Evolutionary conservation across 2,329 filamentous ascomycete species (phyloP), one percentile per base, ranked within the genome.

Genomic region (Ophiobolus disseminans): DNA sequence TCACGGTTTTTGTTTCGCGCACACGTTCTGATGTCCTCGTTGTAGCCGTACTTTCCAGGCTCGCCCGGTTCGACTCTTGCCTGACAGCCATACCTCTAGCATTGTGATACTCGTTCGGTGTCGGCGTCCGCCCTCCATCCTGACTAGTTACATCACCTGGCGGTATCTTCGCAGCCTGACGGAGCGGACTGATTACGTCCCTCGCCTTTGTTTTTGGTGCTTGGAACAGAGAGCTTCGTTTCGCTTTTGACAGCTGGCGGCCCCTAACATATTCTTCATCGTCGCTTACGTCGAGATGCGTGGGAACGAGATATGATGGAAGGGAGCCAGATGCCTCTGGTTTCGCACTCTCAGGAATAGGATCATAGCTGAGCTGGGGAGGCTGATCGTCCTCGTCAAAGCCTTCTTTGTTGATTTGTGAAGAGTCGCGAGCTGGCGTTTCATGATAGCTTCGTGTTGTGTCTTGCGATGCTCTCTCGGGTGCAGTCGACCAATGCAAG

Each of bases 181-280:
- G 35, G 35, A 68, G 53, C n/a, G 66, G 65, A 35, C 60, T 70
- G 25, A 68, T 44, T 48, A 62, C 59, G 14, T 38, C 30, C 14
- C 20, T 40, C 34, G 16, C 20, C n/a, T 34, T 40, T 23, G 45
- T 38, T 32, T 48, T 49, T 28, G 41, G 47, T 19, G 40, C 34
- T 23, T 31, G 40, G 34, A 51, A 38, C 13, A 45, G 21, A 43
- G 36, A 40, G 9, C 43, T 26, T 4, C 41, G 17, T 14, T 50
- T 45, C 22, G 42, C 37, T 30, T 39, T 38, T 23, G 45, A 28
- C 19, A 32, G 40, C 13, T 38, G 37, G 3, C 20, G 21, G 19
- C 16, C 19, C n/a, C 28, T 31, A 17, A 13, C 16, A 17, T 53
- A 53, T 35, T 55, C 60, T 16, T 58, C 54, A 23, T 58, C 53